Conservation (phyloP, 768 basidiomycete genomes). For the Pisolithus microcarpus region DNA sequence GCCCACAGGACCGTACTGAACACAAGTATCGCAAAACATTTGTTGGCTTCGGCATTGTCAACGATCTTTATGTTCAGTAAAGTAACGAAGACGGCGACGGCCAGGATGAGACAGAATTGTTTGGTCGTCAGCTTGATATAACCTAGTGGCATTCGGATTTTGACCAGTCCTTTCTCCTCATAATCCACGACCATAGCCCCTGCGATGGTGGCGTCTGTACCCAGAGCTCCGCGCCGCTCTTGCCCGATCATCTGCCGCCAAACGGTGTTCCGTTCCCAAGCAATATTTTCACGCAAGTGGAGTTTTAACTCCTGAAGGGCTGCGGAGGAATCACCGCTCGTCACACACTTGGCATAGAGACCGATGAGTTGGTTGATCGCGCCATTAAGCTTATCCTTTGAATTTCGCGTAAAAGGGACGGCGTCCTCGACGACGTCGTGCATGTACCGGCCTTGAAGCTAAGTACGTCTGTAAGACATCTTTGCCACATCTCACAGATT, state of each 20-base stretch:
- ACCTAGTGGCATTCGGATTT: conserved; percentile 60
- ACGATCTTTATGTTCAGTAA: conserved; percentile 58
- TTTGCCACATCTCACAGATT: not conserved
- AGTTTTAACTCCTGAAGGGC: conserved; percentile 80
- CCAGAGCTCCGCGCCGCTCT: conserved; percentile 53
- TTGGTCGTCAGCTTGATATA: conserved; percentile 57
- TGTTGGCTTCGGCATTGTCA: conserved; percentile 65
- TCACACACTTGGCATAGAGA: conserved; percentile 82
- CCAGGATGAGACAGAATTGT: conserved; percentile 49
- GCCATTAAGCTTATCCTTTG: conserved; percentile 56
- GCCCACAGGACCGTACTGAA: conserved; percentile 96
- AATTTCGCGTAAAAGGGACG: conserved; percentile 56
- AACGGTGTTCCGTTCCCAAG: conserved; percentile 96
- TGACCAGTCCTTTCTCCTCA: conserved; percentile 29
- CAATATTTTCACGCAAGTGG: conserved; percentile 87
- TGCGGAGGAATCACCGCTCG: conserved; percentile 54
- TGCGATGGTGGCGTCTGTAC: conserved; percentile 28
- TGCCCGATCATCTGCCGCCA: conserved; percentile 94
- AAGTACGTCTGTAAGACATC: conserved; percentile 2
- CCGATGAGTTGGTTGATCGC: conserved; percentile 54
- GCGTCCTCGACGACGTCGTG: conserved; percentile 60
- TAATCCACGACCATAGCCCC: conserved; percentile 44
- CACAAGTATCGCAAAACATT: conserved; percentile 81
- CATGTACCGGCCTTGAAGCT: conserved; percentile 77
- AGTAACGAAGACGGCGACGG: conserved; percentile 48